phyloP scores from a whole-genome alignment of 2,329 filamentous ascomycete genomes.

The Diaporthe citri region DNA sequence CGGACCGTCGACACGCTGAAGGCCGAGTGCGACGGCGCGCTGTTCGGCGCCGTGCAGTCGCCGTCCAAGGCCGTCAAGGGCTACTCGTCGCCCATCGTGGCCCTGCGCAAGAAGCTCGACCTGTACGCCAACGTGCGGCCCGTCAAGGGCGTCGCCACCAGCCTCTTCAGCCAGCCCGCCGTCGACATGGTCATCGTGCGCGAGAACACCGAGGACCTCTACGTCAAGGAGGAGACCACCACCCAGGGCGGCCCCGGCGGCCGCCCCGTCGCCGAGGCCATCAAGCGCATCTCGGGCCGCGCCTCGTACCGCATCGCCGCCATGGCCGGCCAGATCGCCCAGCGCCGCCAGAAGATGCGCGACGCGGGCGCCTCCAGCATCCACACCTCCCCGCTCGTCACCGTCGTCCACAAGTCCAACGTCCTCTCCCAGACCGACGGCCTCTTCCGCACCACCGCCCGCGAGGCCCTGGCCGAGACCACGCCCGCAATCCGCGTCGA shows the following conservation, averaged over 20 bases:
- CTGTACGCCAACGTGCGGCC: slow-evolving; percentile 98
- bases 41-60: slow-evolving; percentile 96
- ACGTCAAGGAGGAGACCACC: slow-evolving; percentile 96
- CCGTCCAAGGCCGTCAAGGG: slow-evolving; percentile 90
- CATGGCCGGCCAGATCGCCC: slow-evolving; percentile 95
- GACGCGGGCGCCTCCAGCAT: slow-evolving; percentile 70
- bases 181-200: slow-evolving; percentile 97
- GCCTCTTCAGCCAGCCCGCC: slow-evolving; percentile 66
- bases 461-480: slow-evolving; percentile 75
- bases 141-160: slow-evolving; percentile 83
- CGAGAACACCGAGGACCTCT: slow-evolving; percentile 98
- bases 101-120: slow-evolving; percentile 92
- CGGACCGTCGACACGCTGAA: slow-evolving; percentile 90
- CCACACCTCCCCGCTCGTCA: slow-evolving; percentile 81
- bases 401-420: slow-evolving; percentile 98
- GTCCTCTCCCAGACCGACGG: slow-evolving; percentile 97
- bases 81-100: slow-evolving; percentile 97
- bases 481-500: slow-evolving; percentile 75
- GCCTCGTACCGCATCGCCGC: slow-evolving; percentile 88
- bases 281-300: slow-evolving; percentile 94
- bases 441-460: slow-evolving; percentile 87
- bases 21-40: slow-evolving; percentile 92
- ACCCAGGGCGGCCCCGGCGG: slow-evolving; percentile 75
- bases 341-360: slow-evolving; percentile 86
- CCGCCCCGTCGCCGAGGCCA: slow-evolving; percentile 92